Evolutionary conservation across 805 yeast genomes (phyloP), one percentile per base, ranked within the genome.

Genomic region (Scheffersomyces coipomensis): DNA sequence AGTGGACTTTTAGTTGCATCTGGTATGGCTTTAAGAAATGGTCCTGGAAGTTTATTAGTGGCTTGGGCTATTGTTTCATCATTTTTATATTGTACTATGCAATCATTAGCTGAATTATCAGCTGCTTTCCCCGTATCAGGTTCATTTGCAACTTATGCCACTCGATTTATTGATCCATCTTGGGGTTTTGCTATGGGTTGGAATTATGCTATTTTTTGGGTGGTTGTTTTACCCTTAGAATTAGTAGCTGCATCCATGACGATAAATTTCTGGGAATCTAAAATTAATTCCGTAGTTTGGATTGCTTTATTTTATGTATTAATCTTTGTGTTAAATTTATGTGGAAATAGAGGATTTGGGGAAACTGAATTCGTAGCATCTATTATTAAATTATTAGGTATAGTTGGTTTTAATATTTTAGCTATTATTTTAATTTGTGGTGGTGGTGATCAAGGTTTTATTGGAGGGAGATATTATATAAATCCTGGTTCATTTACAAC

Each of bases 121-220:
- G 56, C 71, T 9, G 51, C 59, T 10, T 62, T 58, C 39, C 71
- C 73, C 3, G 67, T 68, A 15, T 53, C 62, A 7, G 74, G 74
- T 9, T 62, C 71, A 2, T 68, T 68, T 48, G 68, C 71, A 9
- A 60, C 68, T 3, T 66, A 65, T 39, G 65, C 71, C 25, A 60
- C 64, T 1, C 49, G 70, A 15, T 68, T 68, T 39, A 60, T 68
- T n/a, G 73, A 67, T 45, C 68, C 69, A 1, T 64, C 71, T 16
- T 66, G 68, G 60, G 74, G 74, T 5, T 68, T 67, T 44, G 74
- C 74, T n/a, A 64, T 60, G 39, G 74, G 71, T 13, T 66, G 69
- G 68, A 68, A 68, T 53, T 68, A 68, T 45, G 70, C 73, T 19
- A 40, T 65, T 31, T 68, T 67, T 46, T 68, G 73, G 73, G 66